Base-by-base conservation (phyloP, 2,329 filamentous ascomycete species). In the Colletotrichum neosansevieriae region DNA sequence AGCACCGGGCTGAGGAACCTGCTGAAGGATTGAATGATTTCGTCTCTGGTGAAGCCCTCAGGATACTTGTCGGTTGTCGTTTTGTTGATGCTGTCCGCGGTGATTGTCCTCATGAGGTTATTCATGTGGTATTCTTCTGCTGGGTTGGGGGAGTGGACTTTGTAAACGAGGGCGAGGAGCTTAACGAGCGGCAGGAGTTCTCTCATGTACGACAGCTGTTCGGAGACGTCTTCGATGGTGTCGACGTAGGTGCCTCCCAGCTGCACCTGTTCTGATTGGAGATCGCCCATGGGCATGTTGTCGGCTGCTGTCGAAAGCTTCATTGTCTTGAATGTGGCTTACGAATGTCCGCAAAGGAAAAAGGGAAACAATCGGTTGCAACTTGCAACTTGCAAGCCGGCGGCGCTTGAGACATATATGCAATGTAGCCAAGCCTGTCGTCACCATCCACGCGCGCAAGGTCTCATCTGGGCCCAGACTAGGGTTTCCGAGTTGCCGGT, bases 141-240 rank as follows among this genome's bases (percentile, higher is more conserved):
- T 12, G 72, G 72, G 5, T 69, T 69, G 9, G 76, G 76, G 34
- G 71, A 73, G 36, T 73, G 73, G 60, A 74, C 72, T 59, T 74
- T 73, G 65, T 78, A 79, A 49, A 78, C 74, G 58, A 79, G 72
- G 42, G 76, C 71, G 58, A 79, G 67, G 63, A 79, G 77, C 24
- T 73, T 75, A 70, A 79, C 75, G 53, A 79, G 77, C 19, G 77
- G 72, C 49, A 73, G 72, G 58, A 77, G 73, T 34, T 75, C 74
- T 2, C 74, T 75, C 73, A 77, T 78, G 66, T 71, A 73, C 4
- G 70, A 72, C 53, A 79, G 72, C 56, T 75, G 73, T 1, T 76
- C 75, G 2, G 78, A 79, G 47, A 79, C 69, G 24, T 62, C 71
- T 58, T 67, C 72, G 36, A 79, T 74, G 65, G 63, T 75, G 67